Conservation (phyloP, 2,329 filamentous ascomycete species). For the Diplodia corticola region DNA sequence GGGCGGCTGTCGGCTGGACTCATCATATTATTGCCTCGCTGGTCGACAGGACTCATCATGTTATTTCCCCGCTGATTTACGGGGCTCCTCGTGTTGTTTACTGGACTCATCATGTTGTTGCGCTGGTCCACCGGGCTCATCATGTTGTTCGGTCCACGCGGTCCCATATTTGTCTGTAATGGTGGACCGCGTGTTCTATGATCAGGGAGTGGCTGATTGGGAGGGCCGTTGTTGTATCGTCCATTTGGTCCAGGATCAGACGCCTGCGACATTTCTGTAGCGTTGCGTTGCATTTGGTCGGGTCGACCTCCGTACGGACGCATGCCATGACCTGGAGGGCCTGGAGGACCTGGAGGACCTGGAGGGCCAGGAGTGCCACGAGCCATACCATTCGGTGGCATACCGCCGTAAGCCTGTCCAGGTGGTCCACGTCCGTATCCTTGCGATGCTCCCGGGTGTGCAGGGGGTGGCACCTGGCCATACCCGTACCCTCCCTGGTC, state of each 20-base stretch:
- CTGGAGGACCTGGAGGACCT: constrained; percentile 26
- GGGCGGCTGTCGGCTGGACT: not conserved
- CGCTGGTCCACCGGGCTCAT: not conserved
- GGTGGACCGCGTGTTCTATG: constrained; percentile 23
- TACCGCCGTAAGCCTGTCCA: constrained; percentile 6
- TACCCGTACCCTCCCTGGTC: constrained; percentile 30
- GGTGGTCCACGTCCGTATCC: constrained; percentile 21
- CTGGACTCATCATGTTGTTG: constrained; percentile 2
- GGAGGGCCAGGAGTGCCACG: constrained; percentile 21
- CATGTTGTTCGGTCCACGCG: constrained; percentile 34
- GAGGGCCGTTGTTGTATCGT: constrained; percentile 13
- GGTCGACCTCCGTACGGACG: constrained; percentile 28
- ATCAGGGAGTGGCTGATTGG: constrained; percentile 19
- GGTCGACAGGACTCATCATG: not conserved
- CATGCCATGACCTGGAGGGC: constrained; percentile 25
- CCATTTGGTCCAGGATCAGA: constrained; percentile 17
- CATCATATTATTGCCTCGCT: not conserved
- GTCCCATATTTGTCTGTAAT: constrained; percentile 1
- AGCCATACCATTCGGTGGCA: constrained; percentile 1
- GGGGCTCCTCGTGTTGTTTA: not conserved
- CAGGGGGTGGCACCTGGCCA: constrained; percentile 27
- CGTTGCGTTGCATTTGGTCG: constrained; percentile 35
- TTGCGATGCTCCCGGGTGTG: not conserved
- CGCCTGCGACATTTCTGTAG: constrained; percentile 30
- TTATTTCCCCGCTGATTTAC: not conserved